Conservation (phyloP, 176 grass and related monocot genomes). For the Chloris gayana region DNA sequence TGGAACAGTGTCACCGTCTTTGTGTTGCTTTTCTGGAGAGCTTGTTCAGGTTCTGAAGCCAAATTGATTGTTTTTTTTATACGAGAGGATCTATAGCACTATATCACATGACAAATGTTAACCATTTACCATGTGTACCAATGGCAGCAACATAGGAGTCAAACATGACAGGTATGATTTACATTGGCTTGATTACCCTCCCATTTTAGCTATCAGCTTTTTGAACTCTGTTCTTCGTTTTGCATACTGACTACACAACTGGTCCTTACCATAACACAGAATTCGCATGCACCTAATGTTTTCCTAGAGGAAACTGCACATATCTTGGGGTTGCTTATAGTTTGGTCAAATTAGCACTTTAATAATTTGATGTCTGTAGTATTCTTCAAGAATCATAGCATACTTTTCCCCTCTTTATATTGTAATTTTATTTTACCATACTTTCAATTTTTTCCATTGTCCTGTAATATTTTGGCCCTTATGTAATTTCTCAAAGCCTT, state of each 20-base stretch:
- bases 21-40: background rate
- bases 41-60: conserved; percentile 27
- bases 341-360: conserved; percentile 9
- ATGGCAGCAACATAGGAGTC: conserved; percentile 28
- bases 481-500: conserved; percentile 1
- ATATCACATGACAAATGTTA: conserved; percentile 28
- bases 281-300: background rate
- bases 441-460: background rate
- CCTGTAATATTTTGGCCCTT: background rate
- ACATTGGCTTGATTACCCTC: background rate
- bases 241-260: background rate
- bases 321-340: conserved; percentile 5
- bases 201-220: background rate
- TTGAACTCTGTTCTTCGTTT: background rate
- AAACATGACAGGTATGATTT: conserved; percentile 26
- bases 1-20: no score
- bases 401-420: conserved; percentile 6
- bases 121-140: conserved; percentile 13
- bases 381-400: conserved; percentile 12
- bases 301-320: background rate
- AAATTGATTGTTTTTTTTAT: conserved; percentile 1
- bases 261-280: background rate
- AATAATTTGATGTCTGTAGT: conserved; percentile 17
- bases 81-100: conserved; percentile 1
- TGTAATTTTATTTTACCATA: background rate